phyloP scores from a whole-genome alignment of 2,329 filamentous ascomycete genomes.

The Aspergillus quadrilineatus region DNA sequence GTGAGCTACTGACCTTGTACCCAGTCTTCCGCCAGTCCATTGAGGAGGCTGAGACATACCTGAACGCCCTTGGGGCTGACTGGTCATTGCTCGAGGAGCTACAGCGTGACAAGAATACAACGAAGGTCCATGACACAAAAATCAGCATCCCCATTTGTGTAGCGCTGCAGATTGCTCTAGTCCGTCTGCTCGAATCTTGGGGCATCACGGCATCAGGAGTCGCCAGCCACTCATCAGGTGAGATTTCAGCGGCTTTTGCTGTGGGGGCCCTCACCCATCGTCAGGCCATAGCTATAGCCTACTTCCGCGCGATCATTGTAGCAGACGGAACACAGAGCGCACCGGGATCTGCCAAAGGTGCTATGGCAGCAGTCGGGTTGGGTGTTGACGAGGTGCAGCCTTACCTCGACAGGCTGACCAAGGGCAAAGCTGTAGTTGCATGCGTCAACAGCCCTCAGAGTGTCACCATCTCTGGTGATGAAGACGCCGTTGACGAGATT shows the following conservation, averaged over 20 bases:
- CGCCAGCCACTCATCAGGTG: slow-evolving; percentile 33
- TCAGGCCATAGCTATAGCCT: background rate
- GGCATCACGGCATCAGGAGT: slow-evolving; percentile 20
- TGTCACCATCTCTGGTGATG: slow-evolving; percentile 49
- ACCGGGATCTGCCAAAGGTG: background rate
- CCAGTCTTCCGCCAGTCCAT: slow-evolving; percentile 18
- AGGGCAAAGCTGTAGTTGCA: background rate
- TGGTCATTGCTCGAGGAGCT: slow-evolving; percentile 12
- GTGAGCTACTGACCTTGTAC: slow-evolving; percentile 20
- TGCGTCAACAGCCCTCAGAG: slow-evolving; percentile 20
- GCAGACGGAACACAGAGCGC: background rate
- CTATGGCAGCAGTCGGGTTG: background rate
- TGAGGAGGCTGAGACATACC: background rate
- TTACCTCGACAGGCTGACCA: background rate
- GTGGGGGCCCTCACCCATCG: background rate
- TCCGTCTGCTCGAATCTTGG: slow-evolving; percentile 23
- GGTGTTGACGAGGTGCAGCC: background rate
- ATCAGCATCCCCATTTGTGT: slow-evolving; percentile 29
- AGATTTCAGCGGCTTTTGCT: slow-evolving; percentile 24
- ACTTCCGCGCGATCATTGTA: background rate
- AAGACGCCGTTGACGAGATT: slow-evolving; percentile 30
- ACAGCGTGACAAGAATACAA: background rate
- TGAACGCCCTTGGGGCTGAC: background rate
- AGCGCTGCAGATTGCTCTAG: slow-evolving; percentile 32
- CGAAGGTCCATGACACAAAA: slow-evolving; percentile 18